Evolutionary conservation across 208 protist genomes (phyloP), one percentile per base, ranked within the genome.

Genomic region (Trypanosoma platydactyli): DNA sequence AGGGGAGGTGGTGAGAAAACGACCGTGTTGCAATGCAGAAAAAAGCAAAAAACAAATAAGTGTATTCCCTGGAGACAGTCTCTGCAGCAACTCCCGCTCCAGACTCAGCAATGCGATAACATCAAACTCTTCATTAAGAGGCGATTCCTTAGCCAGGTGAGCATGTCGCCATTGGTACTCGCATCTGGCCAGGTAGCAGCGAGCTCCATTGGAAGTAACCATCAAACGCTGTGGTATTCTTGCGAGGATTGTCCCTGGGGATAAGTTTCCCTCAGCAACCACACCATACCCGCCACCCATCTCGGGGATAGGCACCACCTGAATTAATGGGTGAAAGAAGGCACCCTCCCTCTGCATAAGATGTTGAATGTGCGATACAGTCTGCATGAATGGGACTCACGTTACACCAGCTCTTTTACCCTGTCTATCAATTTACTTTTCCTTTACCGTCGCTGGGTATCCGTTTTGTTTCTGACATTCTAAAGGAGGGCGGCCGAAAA

Each of bases 231-330:
- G 77, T 0, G 91, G 86, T 24, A 96, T 79, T 16, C 33, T 59
- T 24, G 77, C 88, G 5, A 96, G 73, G 27, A 51, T n/a, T 4
- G 77, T 80, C 0, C 71, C 76, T 1, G 81, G 55, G 0, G 61
- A 44, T 16, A 91, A 42, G 6, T n/a, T 18, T 6, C 60, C 70
- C 5, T 61, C 71, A 5, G 82, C 77, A 18, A 88, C 63, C 27
- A 94, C 73, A 9, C 91, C 91, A 49, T 91, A 79, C 27, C 91
- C 91, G 22, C 91, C 91, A 27, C 91, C 91, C 91, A 96, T 96
- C 11, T 63, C 69, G 25, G 80, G 71, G 48, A 96, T 69, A 7
- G 76, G 54, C 41, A 54, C 27, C 0, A 86, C 79, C n/a, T 60
- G 59, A 41, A 96, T 68, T 0, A 45, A 49, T 9, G 73, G 40